phyloP scores from a whole-genome alignment of 2,329 filamentous ascomycete species.

The Penicillium sp. region DNA sequence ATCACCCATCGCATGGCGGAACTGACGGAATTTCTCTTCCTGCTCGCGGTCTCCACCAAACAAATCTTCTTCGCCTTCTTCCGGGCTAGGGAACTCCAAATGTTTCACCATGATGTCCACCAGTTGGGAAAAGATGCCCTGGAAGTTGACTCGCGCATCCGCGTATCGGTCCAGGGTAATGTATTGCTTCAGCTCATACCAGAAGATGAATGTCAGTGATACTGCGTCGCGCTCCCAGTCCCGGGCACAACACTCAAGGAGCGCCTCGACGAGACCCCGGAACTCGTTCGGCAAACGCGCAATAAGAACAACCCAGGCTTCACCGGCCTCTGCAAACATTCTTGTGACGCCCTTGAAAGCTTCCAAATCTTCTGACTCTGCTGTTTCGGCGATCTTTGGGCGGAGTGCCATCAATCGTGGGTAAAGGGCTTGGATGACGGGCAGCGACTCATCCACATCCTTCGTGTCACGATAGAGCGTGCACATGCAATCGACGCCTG shows the following conservation, averaged over 20 bases:
- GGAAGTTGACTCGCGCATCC: constrained; percentile 69
- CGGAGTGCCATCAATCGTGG: constrained; percentile 73
- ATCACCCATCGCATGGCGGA: constrained; percentile 95
- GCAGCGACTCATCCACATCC: constrained; percentile 86
- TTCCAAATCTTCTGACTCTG: constrained; percentile 77
- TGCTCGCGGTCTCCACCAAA: constrained; percentile 95
- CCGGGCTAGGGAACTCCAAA: constrained; percentile 77
- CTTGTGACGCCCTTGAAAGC: constrained; percentile 83
- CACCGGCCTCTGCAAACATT: constrained; percentile 87
- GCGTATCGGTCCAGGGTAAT: constrained; percentile 86
- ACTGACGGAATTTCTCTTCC: constrained; percentile 95
- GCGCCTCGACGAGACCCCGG: constrained; percentile 76
- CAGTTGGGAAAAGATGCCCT: constrained; percentile 80
- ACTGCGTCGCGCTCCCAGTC: constrained; percentile 90
- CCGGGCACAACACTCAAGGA: constrained; percentile 84
- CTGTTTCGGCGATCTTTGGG: constrained; percentile 70
- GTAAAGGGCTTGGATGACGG: constrained; percentile 76
- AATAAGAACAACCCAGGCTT: constrained; percentile 90
- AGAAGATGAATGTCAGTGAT: constrained; percentile 91
- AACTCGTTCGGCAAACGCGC: constrained; percentile 79
- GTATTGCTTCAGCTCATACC: constrained; percentile 98
- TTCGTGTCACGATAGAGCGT: constrained; percentile 86
- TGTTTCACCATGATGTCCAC: constrained; percentile 92
- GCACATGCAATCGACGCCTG: constrained; percentile 88
- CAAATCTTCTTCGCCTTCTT: constrained; percentile 72